A percentile compares a stretch with the other conserved stretches of the same genome.
Conservation (phyloP, 2,329 filamentous ascomycete species). For the Paecilomyces niveus region DNA sequence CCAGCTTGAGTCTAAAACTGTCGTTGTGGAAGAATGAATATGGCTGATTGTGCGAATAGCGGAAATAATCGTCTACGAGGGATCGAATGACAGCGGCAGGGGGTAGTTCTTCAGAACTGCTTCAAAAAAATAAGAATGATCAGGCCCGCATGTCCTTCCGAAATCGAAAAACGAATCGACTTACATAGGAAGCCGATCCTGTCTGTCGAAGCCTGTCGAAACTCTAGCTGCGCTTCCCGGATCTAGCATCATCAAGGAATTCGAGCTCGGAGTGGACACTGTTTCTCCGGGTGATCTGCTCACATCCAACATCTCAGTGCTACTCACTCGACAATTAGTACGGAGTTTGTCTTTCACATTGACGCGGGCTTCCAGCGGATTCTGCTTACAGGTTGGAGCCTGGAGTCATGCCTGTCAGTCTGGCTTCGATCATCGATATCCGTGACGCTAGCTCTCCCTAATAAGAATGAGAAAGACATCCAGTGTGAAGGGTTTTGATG, state of each 20-base stretch:
- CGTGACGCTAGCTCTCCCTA: neutral
- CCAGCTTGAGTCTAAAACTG: constrained; percentile 22
- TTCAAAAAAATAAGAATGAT: neutral
- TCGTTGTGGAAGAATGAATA: constrained; percentile 32
- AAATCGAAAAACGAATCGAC: neutral
- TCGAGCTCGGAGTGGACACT: neutral
- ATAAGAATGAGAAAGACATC: neutral
- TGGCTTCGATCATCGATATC: neutral
- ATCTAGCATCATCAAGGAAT: neutral
- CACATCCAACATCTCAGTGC: neutral
- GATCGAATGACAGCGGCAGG: constrained; percentile 11
- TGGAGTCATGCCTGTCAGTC: neutral
- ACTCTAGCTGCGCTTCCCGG: neutral
- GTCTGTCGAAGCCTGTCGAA: neutral
- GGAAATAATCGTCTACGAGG: constrained; percentile 24
- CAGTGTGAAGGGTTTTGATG: neutral
- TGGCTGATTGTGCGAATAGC: constrained; percentile 29
- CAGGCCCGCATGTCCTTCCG: neutral
- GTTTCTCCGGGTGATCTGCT: neutral
- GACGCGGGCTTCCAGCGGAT: neutral
- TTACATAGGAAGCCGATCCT: neutral
- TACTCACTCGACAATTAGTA: neutral
- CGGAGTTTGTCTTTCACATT: neutral
- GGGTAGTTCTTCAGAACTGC: constrained; percentile 3
- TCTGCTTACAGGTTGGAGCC: neutral